Evolutionary conservation across 2,329 filamentous ascomycete species (phyloP), one percentile per base, ranked within the genome.

Genomic region (Fusarium secorum): DNA sequence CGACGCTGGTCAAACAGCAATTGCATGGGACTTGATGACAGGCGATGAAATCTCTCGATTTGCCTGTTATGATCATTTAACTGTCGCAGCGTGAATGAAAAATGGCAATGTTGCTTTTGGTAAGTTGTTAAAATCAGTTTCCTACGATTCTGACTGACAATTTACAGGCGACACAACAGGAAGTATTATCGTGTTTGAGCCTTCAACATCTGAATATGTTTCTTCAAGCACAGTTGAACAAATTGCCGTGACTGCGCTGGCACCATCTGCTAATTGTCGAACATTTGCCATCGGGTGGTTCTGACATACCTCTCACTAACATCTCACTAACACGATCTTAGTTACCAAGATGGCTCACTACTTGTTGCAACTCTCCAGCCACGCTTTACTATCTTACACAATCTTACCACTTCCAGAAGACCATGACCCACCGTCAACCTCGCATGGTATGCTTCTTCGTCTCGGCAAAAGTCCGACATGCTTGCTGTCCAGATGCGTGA

Each of bases 101-200:
- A 98, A 98, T 82, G 96, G 96, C 59, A 97, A 97, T 82, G 91
- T 99, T 73, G 95, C 94, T 39, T 98, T 98, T 85, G 96, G 95
- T 98, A 86, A 81, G 90, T 59, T 39, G 28, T 14, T 30, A 56
- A 58, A 30, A 30, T 28, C 24, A 30, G 35, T n/a, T 46, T 33
- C 35, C 35, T 38, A 72, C 75, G 36, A 30, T 8, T 22, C 36
- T 39, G 73, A 74, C 75, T 75, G 53, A 51, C 42, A 9, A 61
- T 58, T 42, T 49, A 17, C 64, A 98, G 95, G 96, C 62, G 98
- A 98, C 78, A 88, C 90, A 11, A 93, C 97, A 80, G 96, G 96
- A 74, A 96, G 94, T 77, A 91, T 99, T 57, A 97, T 98, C 69
- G 84, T 98, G 20, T 99, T 98, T 79, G 95, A 98, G 77, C 95